Percentiles rank a stretch among this genome's conserved stretches.
phyloP scores from a whole-genome alignment of 768 basidiomycete genomes.

The Boletus rex-veris region DNA sequence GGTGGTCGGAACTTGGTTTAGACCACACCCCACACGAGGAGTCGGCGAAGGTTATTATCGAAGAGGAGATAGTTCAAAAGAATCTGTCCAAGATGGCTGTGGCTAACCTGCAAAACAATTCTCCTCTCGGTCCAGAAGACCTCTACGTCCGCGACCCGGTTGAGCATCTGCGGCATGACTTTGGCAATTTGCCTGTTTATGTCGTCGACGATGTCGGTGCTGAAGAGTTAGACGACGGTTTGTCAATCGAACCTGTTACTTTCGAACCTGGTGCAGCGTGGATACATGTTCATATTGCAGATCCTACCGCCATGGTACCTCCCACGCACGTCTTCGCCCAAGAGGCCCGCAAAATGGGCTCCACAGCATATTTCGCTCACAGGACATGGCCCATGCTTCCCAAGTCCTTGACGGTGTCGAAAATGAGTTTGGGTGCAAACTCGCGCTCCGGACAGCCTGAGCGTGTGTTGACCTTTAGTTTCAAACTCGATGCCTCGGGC shows the following conservation, averaged over 20 bases:
- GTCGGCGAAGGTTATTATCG: constrained; percentile 33
- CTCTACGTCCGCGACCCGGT: constrained; percentile 61
- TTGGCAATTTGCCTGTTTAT: constrained; percentile 75
- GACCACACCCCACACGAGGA: constrained; percentile 22
- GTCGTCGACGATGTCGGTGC: constrained; percentile 81
- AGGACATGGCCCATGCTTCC: constrained; percentile 75
- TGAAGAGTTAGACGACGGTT: constrained; percentile 89
- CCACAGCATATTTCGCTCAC: constrained; percentile 64
- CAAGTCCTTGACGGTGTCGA: constrained; percentile 43
- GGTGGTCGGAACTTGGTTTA: constrained; percentile 34
- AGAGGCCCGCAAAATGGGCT: constrained; percentile 48
- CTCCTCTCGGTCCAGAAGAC: constrained; percentile 57
- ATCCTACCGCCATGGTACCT: constrained; percentile 78
- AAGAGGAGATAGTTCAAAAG: constrained; percentile 24
- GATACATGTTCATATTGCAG: constrained; percentile 92
- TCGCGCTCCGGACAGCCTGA: constrained; percentile 37
- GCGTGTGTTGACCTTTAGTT: constrained; percentile 77
- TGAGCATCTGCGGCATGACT: constrained; percentile 78
- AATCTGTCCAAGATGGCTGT: constrained; percentile 12
- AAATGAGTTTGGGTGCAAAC: constrained; percentile 46
- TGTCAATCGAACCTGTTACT: constrained; percentile 74
- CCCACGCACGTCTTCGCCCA: constrained; percentile 61
- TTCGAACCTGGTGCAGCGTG: constrained; percentile 60
- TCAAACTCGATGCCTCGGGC: constrained; percentile 57
- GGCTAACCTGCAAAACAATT: constrained; percentile 13